phyloP scores from a whole-genome alignment of 2,329 filamentous ascomycete genomes.

The Tolypocladium tundrense region DNA sequence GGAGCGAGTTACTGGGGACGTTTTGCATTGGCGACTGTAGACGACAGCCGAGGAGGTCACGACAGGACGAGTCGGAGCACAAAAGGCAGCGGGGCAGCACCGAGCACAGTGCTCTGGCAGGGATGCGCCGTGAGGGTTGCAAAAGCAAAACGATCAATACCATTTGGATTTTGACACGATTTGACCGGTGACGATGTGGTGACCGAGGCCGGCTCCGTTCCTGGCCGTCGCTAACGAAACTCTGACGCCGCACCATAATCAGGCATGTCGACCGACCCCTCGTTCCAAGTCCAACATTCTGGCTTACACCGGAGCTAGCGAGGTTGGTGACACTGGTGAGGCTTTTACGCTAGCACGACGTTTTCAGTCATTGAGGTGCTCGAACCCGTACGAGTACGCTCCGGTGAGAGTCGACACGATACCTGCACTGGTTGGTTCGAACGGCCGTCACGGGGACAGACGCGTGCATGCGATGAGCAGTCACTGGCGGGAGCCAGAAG shows the following conservation, averaged over 20 bases:
- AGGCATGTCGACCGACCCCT: neutral
- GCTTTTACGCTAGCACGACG: no score
- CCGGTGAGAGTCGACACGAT: neutral
- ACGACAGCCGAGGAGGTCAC: neutral
- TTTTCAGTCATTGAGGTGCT: no score
- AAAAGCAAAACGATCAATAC: neutral
- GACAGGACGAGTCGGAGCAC: neutral
- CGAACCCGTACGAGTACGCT: no score
- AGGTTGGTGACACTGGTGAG: no score
- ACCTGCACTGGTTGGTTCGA: no score
- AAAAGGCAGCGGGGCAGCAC: neutral
- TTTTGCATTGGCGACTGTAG: neutral
- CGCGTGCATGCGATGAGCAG: neutral
- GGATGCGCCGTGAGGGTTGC: neutral
- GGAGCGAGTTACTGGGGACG: neutral
- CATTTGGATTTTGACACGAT: no score
- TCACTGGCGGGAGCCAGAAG: no score
- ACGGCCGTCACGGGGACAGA: neutral
- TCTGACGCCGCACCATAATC: neutral
- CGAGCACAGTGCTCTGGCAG: neutral
- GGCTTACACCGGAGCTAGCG: no score
- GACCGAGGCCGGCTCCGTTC: neutral
- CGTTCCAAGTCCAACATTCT: neutral
- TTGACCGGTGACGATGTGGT: neutral
- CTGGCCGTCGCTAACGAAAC: neutral